These are phyloP conservation scores for Sinapis alba DNA, from an alignment of 441 rosid genomes.

Conservation along the genomic window DNA sequence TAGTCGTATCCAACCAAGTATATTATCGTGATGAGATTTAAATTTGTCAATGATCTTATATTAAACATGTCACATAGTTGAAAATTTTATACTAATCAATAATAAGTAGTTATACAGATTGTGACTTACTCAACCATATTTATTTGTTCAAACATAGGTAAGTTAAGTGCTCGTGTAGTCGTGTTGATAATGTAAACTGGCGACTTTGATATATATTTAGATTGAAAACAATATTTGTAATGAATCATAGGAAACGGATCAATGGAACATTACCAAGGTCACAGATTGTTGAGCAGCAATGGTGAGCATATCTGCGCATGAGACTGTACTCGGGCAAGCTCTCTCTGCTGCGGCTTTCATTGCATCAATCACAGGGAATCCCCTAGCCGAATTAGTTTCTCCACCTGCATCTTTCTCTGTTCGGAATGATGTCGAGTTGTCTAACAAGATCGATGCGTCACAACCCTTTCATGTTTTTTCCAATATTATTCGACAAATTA, in stretches of 20 bases:
- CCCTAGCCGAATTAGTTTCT: conserved; percentile 51
- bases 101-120: conserved; percentile 1
- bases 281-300: conserved; percentile 55
- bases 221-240: not conserved
- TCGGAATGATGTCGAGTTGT: conserved; percentile 45
- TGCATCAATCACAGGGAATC: conserved; percentile 46
- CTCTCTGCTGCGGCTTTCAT: conserved; percentile 52
- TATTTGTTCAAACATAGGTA: not conserved
- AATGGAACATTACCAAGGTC: conserved; percentile 35
- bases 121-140: conserved; percentile 9
- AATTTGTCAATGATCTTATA: not conserved
- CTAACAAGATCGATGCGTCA: conserved; percentile 70
- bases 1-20: not conserved
- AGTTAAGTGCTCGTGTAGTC: not conserved
- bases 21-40: not conserved
- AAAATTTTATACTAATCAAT: not conserved
- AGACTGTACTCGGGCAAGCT: conserved; percentile 47
- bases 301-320: conserved; percentile 58
- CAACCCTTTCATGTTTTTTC: conserved; percentile 48
- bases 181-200: not conserved
- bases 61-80: conserved; percentile 3
- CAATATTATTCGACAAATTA: not conserved
- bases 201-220: not conserved
- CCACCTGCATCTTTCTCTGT: conserved; percentile 56
- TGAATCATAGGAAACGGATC: not conserved